These are phyloP conservation scores for Russula sp. DNA, from an alignment of 768 basidiomycete genomes.

Conservation along the genomic window DNA sequence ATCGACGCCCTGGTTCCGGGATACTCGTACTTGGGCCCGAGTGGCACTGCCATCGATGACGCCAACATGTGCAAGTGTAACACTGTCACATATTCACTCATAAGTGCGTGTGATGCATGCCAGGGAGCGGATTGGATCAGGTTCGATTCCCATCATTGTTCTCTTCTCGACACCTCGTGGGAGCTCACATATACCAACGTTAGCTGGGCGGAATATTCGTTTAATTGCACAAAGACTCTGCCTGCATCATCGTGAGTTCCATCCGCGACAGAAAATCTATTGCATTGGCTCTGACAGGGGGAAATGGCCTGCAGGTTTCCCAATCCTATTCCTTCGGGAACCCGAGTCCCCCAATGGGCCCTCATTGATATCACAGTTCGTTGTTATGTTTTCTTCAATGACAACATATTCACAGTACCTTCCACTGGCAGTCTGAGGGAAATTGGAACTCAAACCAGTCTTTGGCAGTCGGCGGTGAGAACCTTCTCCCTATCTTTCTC, in stretches of 20 bases:
- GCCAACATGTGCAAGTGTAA: slow-evolving; percentile 20
- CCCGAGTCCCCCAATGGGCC: slow-evolving; percentile 13
- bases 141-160: not conserved
- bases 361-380: slow-evolving; percentile 16
- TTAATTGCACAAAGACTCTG: not conserved
- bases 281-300: not conserved
- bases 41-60: not conserved
- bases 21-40: slow-evolving; percentile 6
- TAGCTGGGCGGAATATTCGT: slow-evolving; percentile 8
- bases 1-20: not conserved
- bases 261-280: too few relatives aligned
- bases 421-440: not conserved
- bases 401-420: not conserved
- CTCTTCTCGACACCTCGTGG: not conserved
- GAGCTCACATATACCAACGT: not conserved
- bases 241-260: slow-evolving; percentile 14
- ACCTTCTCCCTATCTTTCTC: too few relatives aligned
- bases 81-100: slow-evolving; percentile 13
- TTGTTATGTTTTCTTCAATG: not conserved
- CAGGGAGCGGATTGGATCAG: not conserved
- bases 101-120: slow-evolving; percentile 27
- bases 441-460: slow-evolving; percentile 4
- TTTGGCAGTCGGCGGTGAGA: slow-evolving; percentile 2
- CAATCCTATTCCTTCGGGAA: slow-evolving; percentile 14
- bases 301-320: slow-evolving; percentile 1